Percentiles rank a stretch among this genome's conserved stretches.
Conservation (phyloP, 768 basidiomycete genomes). For the Clitopilus hobsonii region DNA sequence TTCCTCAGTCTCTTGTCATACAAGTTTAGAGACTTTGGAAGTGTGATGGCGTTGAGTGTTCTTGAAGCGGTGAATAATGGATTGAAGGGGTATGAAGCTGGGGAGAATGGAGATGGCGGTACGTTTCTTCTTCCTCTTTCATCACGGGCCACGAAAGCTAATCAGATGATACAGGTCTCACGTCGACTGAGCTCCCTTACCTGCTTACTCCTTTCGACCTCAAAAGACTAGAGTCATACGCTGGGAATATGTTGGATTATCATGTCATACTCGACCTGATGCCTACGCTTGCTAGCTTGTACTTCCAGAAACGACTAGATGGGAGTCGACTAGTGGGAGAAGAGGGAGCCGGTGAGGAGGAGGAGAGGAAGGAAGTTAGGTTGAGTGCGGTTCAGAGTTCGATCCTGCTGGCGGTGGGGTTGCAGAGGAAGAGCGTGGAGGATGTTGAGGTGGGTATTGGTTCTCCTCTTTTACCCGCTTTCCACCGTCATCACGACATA, state of each 20-base stretch:
- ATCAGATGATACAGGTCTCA: conserved; percentile 21
- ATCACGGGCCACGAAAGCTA: background rate
- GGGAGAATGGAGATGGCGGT: conserved; percentile 16
- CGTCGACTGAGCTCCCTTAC: conserved; percentile 42
- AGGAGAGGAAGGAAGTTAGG: conserved; percentile 43
- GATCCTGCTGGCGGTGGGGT: conserved; percentile 82
- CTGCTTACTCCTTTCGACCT: conserved; percentile 88
- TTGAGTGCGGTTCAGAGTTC: conserved; percentile 89
- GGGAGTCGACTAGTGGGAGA: background rate
- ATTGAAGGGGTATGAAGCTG: conserved; percentile 38
- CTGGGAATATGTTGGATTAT: conserved; percentile 94
- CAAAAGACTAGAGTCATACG: conserved; percentile 92
- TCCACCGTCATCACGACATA: no score
- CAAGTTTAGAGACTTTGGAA: conserved; percentile 91
- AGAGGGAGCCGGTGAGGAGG: background rate
- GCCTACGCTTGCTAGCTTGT: conserved; percentile 75
- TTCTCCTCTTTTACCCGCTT: background rate
- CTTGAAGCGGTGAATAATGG: conserved; percentile 79
- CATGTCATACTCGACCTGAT: conserved; percentile 93
- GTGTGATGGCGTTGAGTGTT: conserved; percentile 81
- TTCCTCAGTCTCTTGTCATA: conserved; percentile 89
- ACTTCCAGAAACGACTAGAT: conserved; percentile 71
- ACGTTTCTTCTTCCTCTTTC: conserved; percentile 22
- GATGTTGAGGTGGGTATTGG: conserved; percentile 66
- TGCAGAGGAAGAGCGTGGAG: conserved; percentile 88